Percentiles rank a stretch among this genome's conserved stretches.
These are phyloP conservation scores for Chlamydomonas urium DNA, from an alignment of 139 green algal genomes.

Conservation along the genomic window DNA sequence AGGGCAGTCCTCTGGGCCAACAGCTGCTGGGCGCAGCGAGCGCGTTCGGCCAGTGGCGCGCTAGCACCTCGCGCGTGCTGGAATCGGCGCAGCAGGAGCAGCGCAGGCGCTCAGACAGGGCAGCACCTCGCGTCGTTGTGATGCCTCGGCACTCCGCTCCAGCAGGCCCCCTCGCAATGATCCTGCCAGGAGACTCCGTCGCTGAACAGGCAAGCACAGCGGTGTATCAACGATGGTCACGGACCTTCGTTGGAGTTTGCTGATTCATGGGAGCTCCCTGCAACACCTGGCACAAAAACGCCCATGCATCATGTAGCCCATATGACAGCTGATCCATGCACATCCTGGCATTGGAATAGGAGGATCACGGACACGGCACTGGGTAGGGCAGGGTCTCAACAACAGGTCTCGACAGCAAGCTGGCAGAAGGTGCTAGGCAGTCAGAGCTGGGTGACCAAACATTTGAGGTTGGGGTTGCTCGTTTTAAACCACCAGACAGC, in stretches of 20 bases:
- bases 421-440: no score
- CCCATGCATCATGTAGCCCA: background rate
- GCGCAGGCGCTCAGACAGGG: no score
- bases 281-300: no score
- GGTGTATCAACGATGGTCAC: background rate
- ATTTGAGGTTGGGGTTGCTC: background rate
- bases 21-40: no score
- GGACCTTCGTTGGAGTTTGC: background rate
- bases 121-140: no score
- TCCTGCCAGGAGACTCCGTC: conserved; percentile 89
- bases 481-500: conserved; percentile 1
- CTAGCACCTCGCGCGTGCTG: no score
- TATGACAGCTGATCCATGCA: background rate
- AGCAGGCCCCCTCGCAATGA: conserved; percentile 68
- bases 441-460: no score
- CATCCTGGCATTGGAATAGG: background rate
- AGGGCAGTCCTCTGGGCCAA: no score
- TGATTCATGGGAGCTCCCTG: background rate
- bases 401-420: no score
- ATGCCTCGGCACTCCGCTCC: no score
- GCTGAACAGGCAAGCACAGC: conserved; percentile 55
- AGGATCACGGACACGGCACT: background rate
- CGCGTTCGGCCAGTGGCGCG: no score
- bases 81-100: no score
- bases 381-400: background rate